Percentiles rank a stretch among this genome's conserved stretches.
Evolutionary conservation across 768 basidiomycete genomes (phyloP).

Genomic region (Nidularia pulvinata): DNA sequence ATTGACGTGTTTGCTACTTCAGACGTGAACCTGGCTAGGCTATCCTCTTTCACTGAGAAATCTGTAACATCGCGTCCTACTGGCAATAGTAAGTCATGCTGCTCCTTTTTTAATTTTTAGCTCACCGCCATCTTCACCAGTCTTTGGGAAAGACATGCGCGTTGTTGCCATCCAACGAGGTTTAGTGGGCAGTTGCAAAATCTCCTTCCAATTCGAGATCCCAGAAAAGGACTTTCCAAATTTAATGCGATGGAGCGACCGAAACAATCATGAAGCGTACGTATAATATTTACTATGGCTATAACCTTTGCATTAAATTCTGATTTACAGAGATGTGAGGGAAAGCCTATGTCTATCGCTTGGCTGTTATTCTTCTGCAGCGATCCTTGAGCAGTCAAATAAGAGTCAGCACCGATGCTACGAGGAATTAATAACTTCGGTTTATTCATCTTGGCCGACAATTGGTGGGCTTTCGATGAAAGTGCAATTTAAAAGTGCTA

Average conservation of each 20-base stretch:
- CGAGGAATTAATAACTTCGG: conserved; percentile 15
- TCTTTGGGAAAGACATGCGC: conserved; percentile 13
- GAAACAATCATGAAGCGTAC: too few species aligned
- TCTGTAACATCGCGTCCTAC: too few species aligned
- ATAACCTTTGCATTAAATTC: too few species aligned
- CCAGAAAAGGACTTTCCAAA: conserved; percentile 17
- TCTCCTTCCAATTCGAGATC: conserved; percentile 18
- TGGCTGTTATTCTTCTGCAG: conserved; percentile 36
- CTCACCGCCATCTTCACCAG: conserved; percentile 4
- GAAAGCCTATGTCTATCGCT: conserved; percentile 42
- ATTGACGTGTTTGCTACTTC: too few species aligned
- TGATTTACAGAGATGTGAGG: conserved; percentile 22
- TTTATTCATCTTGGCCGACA: conserved; percentile 43
- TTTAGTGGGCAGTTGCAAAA: conserved; percentile 3
- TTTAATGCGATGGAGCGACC: conserved; percentile 30
- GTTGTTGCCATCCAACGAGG: conserved; percentile 9
- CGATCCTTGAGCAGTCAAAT: conserved; percentile 8
- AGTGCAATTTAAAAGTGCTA: conserved; percentile 21
- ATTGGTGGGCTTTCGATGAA: conserved; percentile 30
- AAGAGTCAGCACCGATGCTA: conserved; percentile 8
- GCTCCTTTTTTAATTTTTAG: too few species aligned
- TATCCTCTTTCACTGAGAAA: too few species aligned
- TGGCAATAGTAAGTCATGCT: too few species aligned
- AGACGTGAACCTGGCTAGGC: too few species aligned
- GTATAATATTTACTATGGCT: too few species aligned